Percentiles rank a stretch among this genome's conserved stretches.
Conservation (phyloP, 2,329 filamentous ascomycete species). For the Epichloe coenophiala region DNA sequence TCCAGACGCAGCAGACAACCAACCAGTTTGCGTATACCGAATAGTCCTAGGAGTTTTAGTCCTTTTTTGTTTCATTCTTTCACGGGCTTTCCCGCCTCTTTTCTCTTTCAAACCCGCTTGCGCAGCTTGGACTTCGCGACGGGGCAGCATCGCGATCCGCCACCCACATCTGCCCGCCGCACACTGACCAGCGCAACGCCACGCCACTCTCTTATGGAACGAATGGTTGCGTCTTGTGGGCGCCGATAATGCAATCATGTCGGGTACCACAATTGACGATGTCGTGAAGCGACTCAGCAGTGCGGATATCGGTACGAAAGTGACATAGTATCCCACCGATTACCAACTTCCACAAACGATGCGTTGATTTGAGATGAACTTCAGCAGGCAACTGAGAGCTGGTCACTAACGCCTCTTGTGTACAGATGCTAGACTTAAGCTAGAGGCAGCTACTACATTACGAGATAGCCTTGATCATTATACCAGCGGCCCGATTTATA, state of each 20-base stretch:
- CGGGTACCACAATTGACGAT: slow-evolving; percentile 47
- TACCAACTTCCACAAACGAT: not conserved
- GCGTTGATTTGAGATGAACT: not conserved
- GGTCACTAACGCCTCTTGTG: slow-evolving; percentile 2
- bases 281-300: slow-evolving; percentile 46
- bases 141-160: slow-evolving; percentile 12
- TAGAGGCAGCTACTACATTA: slow-evolving; percentile 70
- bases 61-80: not conserved
- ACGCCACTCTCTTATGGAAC: slow-evolving; percentile 21
- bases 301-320: slow-evolving; percentile 37
- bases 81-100: not conserved
- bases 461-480: slow-evolving; percentile 89
- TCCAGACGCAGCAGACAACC: slow-evolving; percentile 2
- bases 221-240: slow-evolving; percentile 19
- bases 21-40: not conserved
- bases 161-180: slow-evolving; percentile 2
- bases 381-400: not conserved
- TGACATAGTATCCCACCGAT: not conserved
- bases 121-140: slow-evolving; percentile 4
- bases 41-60: not conserved
- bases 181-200: slow-evolving; percentile 9
- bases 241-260: slow-evolving; percentile 43
- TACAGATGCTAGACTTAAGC: slow-evolving; percentile 67
- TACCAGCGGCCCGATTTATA: slow-evolving; percentile 63
- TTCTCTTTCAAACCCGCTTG: not conserved